Base-by-base conservation (phyloP, 2,329 filamentous ascomycete genomes). In the Paracoccidioides lutzii region DNA sequence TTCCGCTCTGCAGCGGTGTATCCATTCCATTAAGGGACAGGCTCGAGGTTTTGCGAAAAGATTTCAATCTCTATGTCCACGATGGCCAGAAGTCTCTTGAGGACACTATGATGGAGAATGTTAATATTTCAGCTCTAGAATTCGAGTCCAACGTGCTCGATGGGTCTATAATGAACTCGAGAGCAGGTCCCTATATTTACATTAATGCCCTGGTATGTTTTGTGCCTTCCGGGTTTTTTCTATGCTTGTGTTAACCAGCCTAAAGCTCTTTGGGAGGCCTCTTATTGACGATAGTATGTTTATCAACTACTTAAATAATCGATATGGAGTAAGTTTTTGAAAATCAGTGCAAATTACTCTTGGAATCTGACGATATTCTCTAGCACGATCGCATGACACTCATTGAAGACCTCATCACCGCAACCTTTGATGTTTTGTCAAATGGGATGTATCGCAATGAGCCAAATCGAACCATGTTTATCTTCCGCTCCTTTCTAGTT, bases 401-500 rank as follows among this genome's bases (percentile, higher is more conserved):
- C 46, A 82, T 87, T 0, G 82, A 89, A 54, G 90, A 96, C 63
- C 76, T 97, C 1, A 86, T 97, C 44, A 80, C 91, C 8, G 88
- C 90, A 1, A 84, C 90, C 0, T 97, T 98, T 65, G 90, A 97
- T 63, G 80, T 94, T 4, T 76, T 98, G 14, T 87, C 90, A 40
- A 95, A 95, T 64, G 86, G 87, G 4, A 87, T 91, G 59, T 88
- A 93, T 62, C 81, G 87, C 41, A 80, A 76, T 48, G 81, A 85
- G 63, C 74, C 79, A 7, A 68, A 70, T 15, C 76, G 81, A 53
- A 79, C 77, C 0, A 79, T 88, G 55, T 84, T 90, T 57, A 73
- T 91, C 15, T 78, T 95, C 53, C 85, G 89, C 40, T 94, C 90
- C 0, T 98, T 93, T 66, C 76, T 98, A 30, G 85, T 94, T 62